phyloP scores from a whole-genome alignment of 1,284 basidiomycete genomes.

The Gastroboletus turbinatus region DNA sequence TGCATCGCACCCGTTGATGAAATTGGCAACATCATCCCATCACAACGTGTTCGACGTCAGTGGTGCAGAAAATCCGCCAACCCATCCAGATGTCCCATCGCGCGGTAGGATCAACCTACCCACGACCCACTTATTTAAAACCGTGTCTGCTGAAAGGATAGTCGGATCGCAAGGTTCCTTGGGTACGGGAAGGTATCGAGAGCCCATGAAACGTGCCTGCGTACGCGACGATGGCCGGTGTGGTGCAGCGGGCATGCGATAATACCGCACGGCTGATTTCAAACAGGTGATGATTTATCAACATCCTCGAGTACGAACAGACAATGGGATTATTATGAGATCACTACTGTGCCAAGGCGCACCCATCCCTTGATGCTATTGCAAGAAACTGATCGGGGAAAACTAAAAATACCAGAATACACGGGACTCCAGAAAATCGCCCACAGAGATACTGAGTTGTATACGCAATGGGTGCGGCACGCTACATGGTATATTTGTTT shows the following conservation, averaged over 20 bases:
- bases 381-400: neutral
- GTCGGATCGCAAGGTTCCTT: neutral
- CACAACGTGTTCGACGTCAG: slow-evolving; percentile 4
- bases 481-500: slow-evolving; percentile 18
- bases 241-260: neutral
- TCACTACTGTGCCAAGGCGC: neutral
- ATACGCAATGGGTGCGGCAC: neutral
- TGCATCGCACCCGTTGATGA: neutral
- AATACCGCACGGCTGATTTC: neutral
- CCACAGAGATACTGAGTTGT: neutral
- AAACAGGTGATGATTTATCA: neutral
- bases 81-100: neutral
- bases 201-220: neutral
- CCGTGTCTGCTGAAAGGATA: neutral
- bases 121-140: neutral
- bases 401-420: neutral
- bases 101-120: neutral
- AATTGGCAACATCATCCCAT: slow-evolving; percentile 2
- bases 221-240: neutral
- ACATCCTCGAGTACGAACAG: neutral
- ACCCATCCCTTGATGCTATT: neutral
- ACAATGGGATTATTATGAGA: neutral
- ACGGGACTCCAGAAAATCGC: neutral
- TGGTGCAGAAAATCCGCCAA: neutral
- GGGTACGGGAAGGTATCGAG: neutral